Conservation (phyloP, 2,329 filamentous ascomycete species). For the Trichophyton rubrum region DNA sequence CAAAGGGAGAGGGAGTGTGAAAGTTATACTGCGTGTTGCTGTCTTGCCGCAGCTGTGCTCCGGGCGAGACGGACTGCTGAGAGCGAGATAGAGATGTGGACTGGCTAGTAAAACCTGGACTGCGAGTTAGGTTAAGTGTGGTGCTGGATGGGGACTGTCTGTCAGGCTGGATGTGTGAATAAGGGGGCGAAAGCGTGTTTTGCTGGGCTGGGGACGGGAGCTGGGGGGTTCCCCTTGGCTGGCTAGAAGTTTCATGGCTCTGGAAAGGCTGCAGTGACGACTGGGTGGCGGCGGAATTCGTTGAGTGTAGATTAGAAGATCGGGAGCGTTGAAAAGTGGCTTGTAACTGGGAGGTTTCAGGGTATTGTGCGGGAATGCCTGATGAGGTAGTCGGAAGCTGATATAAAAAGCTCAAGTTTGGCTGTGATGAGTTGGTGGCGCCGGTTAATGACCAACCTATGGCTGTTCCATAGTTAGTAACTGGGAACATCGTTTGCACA, state of each 20-base stretch:
- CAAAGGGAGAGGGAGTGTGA: background rate
- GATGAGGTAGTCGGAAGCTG: conserved; percentile 40
- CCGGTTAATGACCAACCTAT: conserved; percentile 84
- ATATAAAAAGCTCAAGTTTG: conserved; percentile 71
- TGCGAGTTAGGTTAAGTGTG: background rate
- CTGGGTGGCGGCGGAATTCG: background rate
- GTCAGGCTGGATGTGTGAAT: conserved; percentile 78
- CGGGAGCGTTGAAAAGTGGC: background rate
- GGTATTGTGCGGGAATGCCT: conserved; percentile 13
- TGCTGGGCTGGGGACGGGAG: conserved; percentile 43
- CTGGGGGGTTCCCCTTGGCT: conserved; percentile 17
- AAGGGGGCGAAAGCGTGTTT: conserved; percentile 65
- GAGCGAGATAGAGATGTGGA: background rate
- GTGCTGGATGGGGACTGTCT: conserved; percentile 62
- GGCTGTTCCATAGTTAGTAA: conserved; percentile 35
- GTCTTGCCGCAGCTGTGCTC: background rate
- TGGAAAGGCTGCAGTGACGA: background rate
- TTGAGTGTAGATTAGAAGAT: background rate
- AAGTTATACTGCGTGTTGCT: background rate
- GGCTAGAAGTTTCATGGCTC: conserved; percentile 20
- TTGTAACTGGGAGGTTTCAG: background rate
- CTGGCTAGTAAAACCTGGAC: background rate
- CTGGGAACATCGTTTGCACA: conserved; percentile 20
- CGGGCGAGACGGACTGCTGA: background rate
- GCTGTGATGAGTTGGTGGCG: conserved; percentile 72